Evolutionary conservation across 768 basidiomycete species (phyloP).

Genomic region (Phaffia tasmanica): DNA sequence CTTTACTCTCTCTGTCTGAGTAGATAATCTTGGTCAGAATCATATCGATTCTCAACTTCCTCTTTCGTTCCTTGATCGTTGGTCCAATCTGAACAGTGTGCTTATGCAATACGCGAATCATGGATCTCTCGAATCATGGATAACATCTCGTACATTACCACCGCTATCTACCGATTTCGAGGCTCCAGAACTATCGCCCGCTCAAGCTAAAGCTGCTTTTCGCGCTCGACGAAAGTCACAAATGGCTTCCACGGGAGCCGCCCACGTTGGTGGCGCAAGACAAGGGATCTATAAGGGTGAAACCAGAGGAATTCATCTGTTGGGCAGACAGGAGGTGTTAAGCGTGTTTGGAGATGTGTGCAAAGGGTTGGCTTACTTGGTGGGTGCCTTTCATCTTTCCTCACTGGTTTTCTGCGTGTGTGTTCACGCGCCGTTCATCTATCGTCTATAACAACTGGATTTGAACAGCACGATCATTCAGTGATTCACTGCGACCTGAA

Average conservation of each 20-base stretch:
- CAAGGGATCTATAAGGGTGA: conserved; percentile 2
- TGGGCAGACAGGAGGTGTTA: conserved; percentile 16
- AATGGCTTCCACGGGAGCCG: neutral
- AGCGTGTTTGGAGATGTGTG: conserved; percentile 57
- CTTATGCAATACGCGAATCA: conserved; percentile 41
- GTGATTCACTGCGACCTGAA: conserved; percentile 90
- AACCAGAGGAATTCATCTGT: conserved; percentile 9
- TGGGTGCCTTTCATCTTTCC: conserved; percentile 38
- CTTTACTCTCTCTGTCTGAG: neutral
- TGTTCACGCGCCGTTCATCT: neutral
- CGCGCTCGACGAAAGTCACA: conserved; percentile 2
- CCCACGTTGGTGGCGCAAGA: no score
- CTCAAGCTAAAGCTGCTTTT: conserved; percentile 20
- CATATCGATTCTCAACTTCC: neutral
- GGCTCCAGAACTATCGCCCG: conserved; percentile 6
- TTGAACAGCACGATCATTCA: conserved; percentile 39
- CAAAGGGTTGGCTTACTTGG: conserved; percentile 76
- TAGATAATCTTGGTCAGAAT: neutral
- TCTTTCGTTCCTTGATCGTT: neutral
- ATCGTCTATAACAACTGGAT: neutral
- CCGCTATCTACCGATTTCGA: conserved; percentile 5
- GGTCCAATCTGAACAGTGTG: conserved; percentile 39
- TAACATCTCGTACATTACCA: conserved; percentile 29
- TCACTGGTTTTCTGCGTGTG: neutral
- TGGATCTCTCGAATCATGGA: conserved; percentile 38